Base-by-base conservation (phyloP, 208 protist species). In the Trypanosoma avium region DNA sequence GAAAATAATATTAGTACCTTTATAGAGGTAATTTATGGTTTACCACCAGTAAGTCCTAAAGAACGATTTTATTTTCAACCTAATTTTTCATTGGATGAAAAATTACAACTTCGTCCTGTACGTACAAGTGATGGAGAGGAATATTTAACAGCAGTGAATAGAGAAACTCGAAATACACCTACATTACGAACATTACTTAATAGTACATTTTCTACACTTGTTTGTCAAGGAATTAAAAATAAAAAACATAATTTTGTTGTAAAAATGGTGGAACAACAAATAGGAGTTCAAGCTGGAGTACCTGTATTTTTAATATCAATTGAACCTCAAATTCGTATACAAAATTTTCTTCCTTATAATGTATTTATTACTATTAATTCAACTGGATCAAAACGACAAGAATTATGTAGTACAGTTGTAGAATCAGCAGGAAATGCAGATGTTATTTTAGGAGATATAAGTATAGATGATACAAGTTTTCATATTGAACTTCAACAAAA, bases 261-360 rank as follows among this genome's bases (percentile, higher is more conserved):
- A 5, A 77, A 57, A 24, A 75, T 79, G 56, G 53, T 13, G 22
- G 63, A 64, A 45, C 17, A 62, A 13, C 80, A 90, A 53, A 82
- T 84, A 21, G 75, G 71, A 7, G 81, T 92, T 42, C 77, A 75
- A 22, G 89, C 79, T 8, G 89, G 85, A 17, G 70, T 87, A 58
- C 85, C 83, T 3, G 77, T 63, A 53, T 95, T 88, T 50, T 56
- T 85, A 45, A 72, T 95, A 40, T 54, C 74, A 1, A 67, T 92
- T 21, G 77, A 84, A 65, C 78, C 89, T 22, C 83, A 79, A 43
- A 82, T 86, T 65, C 50, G 58, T 45, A 50, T 95, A 35, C 59
- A 79, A 42, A 95, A 91, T 67, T 73, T 81, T 64, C 77, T 95
- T n/a, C 89, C 89, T 3, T 88, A 81, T 64, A 60, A 50, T 29